Conservation (phyloP, 495 filamentous ascomycete genomes). For the Endocarpon pusillum region DNA sequence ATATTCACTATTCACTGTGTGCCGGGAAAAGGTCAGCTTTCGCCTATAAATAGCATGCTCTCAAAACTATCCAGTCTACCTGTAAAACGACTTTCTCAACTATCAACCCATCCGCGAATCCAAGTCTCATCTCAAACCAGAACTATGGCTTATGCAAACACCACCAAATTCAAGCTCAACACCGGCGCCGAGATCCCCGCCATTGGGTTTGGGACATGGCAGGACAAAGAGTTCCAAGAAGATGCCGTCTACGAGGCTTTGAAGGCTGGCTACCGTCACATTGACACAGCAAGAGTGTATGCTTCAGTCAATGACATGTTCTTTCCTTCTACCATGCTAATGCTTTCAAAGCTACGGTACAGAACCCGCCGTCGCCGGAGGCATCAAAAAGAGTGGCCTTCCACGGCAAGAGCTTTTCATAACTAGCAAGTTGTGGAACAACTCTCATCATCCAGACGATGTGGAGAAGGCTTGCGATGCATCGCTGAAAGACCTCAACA, state of each 20-base stretch:
- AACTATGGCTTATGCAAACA: slow-evolving; percentile 3
- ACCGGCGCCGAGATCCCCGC: slow-evolving; percentile 33
- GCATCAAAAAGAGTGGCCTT: slow-evolving; percentile 37
- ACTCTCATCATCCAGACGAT: slow-evolving; percentile 41
- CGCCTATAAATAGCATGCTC: too few relatives aligned
- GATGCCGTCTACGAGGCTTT: slow-evolving; percentile 28
- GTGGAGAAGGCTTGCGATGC: slow-evolving; percentile 40
- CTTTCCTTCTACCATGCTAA: slow-evolving; percentile 6
- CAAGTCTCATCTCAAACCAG: not conserved
- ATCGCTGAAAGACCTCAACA: slow-evolving; percentile 39
- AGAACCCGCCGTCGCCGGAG: slow-evolving; percentile 34
- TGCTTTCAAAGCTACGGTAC: slow-evolving; percentile 30
- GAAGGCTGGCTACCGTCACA: slow-evolving; percentile 42
- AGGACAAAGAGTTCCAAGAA: slow-evolving; percentile 29
- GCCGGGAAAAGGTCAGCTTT: too few relatives aligned
- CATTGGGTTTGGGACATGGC: slow-evolving; percentile 33
- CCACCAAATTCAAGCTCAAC: slow-evolving; percentile 28
- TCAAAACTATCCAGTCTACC: too few relatives aligned
- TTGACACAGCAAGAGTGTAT: slow-evolving; percentile 35
- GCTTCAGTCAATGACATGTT: too few relatives aligned
- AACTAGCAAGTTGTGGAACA: slow-evolving; percentile 58
- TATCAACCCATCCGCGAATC: not conserved
- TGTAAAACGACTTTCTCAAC: not conserved
- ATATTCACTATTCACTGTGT: too few relatives aligned
- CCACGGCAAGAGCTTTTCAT: slow-evolving; percentile 45